Base-by-base conservation (phyloP, 805 yeast species). In the Wickerhamomyces queroliae region DNA sequence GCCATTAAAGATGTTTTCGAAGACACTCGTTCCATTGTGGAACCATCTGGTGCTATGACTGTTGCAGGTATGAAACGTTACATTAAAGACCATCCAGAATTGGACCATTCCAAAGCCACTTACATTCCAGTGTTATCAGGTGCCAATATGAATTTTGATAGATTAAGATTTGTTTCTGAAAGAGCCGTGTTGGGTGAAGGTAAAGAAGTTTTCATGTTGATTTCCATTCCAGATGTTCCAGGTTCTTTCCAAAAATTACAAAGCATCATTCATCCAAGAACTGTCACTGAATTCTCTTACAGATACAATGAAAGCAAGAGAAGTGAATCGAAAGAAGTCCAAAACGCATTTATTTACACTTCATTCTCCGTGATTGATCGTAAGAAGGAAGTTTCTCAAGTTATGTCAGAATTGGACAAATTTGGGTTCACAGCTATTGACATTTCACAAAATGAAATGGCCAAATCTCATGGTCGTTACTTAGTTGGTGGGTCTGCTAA, bases 151-250 rank as follows among this genome's bases (percentile, higher is more conserved):
- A 91, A 95, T 67, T 93, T 93, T 58, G 99, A 91, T 63, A 76
- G 99, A 53, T 71, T 93, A 53, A 75, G 99, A 59, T 93, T 93
- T 62, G 97, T 93, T 17, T 78, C 95, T 42, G 99, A 93, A 63
- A 82, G 99, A 63, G 97, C 99, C 12, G 95, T 87, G 37, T 72
- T 93, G n/a, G 99, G 99, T 65, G 98, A 91, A 61, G 99, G 98
- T 40, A 86, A 83, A 51, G 99, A 93, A 67, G 95, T 88, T 7
- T 91, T 95, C 54, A 70, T 93, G 71, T 77, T 85, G 35, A 88
- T 90, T 15, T 81, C 88, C 33, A 88, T 93, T 47, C 97, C 98
- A 19, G 99, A 93, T 61, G 64, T 69, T 33, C 96, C 97, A 16
- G 99, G 98, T 22, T 84, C 95, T 40, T 93, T 93, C 65, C 72